These are phyloP conservation scores for Nakaseomyces sp. DNA, from an alignment of 1,139 yeast species.

Conservation along the genomic window DNA sequence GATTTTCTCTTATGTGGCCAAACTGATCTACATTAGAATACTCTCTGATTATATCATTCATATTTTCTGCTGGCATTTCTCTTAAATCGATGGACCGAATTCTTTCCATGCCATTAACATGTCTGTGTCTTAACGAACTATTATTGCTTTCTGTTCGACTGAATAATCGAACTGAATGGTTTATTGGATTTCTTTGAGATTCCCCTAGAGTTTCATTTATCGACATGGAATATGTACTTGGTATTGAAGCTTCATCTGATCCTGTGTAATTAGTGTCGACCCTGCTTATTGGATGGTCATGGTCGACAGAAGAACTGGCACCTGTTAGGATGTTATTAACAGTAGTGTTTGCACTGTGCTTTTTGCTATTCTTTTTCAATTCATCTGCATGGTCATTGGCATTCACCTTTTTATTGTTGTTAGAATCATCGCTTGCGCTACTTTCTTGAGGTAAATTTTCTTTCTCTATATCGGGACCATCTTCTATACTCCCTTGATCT, in stretches of 20 bases:
- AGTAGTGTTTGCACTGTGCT: slow-evolving; percentile 5
- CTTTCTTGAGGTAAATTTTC: background rate
- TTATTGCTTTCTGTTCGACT: background rate
- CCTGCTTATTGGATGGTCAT: background rate
- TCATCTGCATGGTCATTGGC: slow-evolving; percentile 4
- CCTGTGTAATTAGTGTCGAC: background rate
- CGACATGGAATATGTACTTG: slow-evolving; percentile 2
- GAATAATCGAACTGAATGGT: background rate
- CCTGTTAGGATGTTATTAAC: slow-evolving; percentile 6
- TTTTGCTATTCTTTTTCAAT: background rate
- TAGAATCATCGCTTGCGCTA: background rate
- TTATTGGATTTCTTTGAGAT: background rate
- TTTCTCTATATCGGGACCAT: background rate
- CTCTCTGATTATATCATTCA: slow-evolving; percentile 51
- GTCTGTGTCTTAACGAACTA: background rate
- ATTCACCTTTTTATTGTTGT: slow-evolving; percentile 1
- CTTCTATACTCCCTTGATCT: slow-evolving; percentile 12
- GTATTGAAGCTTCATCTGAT: background rate
- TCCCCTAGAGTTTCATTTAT: background rate
- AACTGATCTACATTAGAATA: slow-evolving; percentile 42
- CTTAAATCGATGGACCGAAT: slow-evolving; percentile 9
- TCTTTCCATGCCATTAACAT: slow-evolving; percentile 6
- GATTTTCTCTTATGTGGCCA: slow-evolving; percentile 21
- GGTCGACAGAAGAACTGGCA: background rate
- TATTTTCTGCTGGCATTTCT: slow-evolving; percentile 23